These are phyloP conservation scores for Lachancea lanzarotensis DNA, from an alignment of 805 yeast genomes.

Conservation along the genomic window DNA sequence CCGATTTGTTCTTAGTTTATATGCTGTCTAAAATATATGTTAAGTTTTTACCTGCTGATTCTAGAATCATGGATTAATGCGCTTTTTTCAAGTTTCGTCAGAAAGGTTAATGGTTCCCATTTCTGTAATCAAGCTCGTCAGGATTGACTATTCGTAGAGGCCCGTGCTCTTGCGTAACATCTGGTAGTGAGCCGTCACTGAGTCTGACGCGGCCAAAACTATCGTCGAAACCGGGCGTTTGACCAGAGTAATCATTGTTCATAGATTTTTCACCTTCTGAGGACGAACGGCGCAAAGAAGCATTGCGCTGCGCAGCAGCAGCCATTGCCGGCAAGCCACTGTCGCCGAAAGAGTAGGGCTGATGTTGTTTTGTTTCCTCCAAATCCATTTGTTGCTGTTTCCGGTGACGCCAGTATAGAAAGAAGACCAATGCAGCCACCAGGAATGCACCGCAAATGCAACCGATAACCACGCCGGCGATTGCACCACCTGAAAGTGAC, in stretches of 20 bases:
- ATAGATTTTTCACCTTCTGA: not conserved
- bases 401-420: constrained; percentile 40
- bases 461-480: constrained; percentile 58
- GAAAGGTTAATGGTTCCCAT: not conserved
- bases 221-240: constrained; percentile 23
- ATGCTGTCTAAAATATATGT: not conserved
- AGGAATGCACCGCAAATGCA: constrained; percentile 39
- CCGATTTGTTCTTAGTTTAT: not conserved
- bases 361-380: constrained; percentile 35
- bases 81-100: not conserved
- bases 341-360: constrained; percentile 33
- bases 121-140: constrained; percentile 13
- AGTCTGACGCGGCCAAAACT: constrained; percentile 41
- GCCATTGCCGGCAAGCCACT: constrained; percentile 25
- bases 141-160: constrained; percentile 49
- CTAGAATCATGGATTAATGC: too few relatives aligned
- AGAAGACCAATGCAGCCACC: constrained; percentile 36
- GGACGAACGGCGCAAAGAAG: not conserved
- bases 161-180: constrained; percentile 33
- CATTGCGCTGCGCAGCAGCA: constrained; percentile 8
- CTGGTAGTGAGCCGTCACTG: constrained; percentile 51
- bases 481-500: constrained; percentile 39
- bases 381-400: constrained; percentile 35
- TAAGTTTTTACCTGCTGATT: not conserved
- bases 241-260: constrained; percentile 8